Evolutionary conservation across 202 grass and related monocot species (phyloP), one percentile per base, ranked within the genome.

Genomic region (Elaeis oleifera): DNA sequence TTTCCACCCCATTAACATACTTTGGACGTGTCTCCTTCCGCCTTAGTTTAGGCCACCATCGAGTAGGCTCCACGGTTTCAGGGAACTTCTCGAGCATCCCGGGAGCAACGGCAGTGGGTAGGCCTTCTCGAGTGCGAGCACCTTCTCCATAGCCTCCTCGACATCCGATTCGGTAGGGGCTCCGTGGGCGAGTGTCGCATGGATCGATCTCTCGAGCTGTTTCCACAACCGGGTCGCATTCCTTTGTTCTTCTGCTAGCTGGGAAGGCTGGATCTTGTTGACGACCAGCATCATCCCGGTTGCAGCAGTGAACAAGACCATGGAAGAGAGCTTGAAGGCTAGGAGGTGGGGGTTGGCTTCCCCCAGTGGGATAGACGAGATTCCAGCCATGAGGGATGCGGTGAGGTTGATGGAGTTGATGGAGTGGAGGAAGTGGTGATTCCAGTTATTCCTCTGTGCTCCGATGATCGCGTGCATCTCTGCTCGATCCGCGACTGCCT

Each of bases 391-490:
- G 19, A 66, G 18, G 23, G 84, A 82, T 0, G 78, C 84, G 0
- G 75, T 17, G 25, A 94, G 89, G 16, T 59, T 50, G 25, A 94
- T 68, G 27, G 81, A 75, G 76, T 94, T 94, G 69, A 78, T 76
- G 21, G 89, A 79, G 65, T 87, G 84, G 29, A 86, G 74, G 54
- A 90, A 77, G 20, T 84, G 77, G 63, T 84, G 88, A 67, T 91
- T 91, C 88, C 88, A 91, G 65, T 81, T 81, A 59, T 91, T 77
- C 32, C 80, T 62, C 78, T 84, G 88, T 50, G 14, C 7, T 0
- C 83, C 88, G 55, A 91, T 76, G 80, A 91, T 91, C 52, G 73
- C 77, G 56, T 91, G 88, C 88, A 87, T 91, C 7, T 84, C 74
- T 0, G 71, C 83, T 1, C 83, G 49, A 49, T 91, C 88, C 2